Percentiles rank a stretch among this genome's conserved stretches.
Evolutionary conservation across 1,284 basidiomycete species (phyloP).

Genomic region (Moesziomyces antarcticus): DNA sequence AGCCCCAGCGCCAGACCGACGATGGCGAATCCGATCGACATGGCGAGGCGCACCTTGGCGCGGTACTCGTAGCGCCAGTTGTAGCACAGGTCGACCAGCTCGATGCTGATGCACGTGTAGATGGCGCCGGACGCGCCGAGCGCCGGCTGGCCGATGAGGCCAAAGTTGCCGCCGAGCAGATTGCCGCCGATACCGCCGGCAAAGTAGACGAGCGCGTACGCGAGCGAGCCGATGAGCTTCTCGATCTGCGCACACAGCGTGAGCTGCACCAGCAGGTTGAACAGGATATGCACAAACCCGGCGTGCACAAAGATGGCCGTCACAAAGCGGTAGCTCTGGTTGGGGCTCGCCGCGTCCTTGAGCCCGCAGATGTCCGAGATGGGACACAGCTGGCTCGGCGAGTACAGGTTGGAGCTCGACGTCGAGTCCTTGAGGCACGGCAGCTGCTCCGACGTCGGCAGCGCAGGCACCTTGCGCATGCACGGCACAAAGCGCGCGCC

Average conservation of each 20-base stretch:
- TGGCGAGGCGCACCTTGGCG: constrained; percentile 73
- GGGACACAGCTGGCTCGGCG: constrained; percentile 73
- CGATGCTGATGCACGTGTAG: constrained; percentile 87
- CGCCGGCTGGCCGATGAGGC: constrained; percentile 88
- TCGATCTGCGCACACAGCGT: constrained; percentile 80
- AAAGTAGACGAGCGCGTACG: constrained; percentile 85
- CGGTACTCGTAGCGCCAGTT: constrained; percentile 81
- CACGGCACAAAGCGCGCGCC: constrained; percentile 89
- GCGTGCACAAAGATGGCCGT: constrained; percentile 81
- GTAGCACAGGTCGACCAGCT: constrained; percentile 83
- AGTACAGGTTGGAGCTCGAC: constrained; percentile 63
- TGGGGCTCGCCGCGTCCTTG: constrained; percentile 73
- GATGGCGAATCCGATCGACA: constrained; percentile 84
- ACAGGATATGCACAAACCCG: constrained; percentile 81
- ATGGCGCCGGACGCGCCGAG: constrained; percentile 90
- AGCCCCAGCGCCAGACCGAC: constrained; percentile 84
- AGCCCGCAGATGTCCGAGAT: constrained; percentile 88
- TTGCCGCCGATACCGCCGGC: constrained; percentile 85
- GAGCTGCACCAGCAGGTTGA: constrained; percentile 90
- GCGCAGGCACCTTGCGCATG: constrained; percentile 75
- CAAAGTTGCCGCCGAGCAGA: constrained; percentile 83
- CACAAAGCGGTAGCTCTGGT: constrained; percentile 84
- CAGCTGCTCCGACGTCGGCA: constrained; percentile 71
- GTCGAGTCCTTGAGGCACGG: constrained; percentile 74
- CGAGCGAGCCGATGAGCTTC: constrained; percentile 74